Conservation (phyloP, 371 early-diverging fungal species). For the Rhizopus arrhizus region DNA sequence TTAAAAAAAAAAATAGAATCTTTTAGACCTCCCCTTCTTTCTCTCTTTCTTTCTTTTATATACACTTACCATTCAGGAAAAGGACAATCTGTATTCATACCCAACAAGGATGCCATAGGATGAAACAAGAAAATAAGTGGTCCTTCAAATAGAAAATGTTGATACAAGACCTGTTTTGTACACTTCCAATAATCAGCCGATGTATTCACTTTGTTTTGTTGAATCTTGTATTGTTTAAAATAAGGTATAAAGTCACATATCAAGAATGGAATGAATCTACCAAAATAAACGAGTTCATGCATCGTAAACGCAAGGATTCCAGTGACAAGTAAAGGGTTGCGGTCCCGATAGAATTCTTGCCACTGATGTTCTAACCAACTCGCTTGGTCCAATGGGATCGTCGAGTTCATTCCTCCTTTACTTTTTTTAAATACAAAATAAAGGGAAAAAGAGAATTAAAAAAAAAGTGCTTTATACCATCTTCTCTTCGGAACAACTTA, state of each 20-base stretch:
- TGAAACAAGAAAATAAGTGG: constrained; percentile 88
- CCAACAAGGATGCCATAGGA: constrained; percentile 78
- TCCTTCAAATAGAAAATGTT: constrained; percentile 78
- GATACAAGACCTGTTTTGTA: constrained; percentile 66
- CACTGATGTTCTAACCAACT: constrained; percentile 42
- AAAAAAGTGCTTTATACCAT: too few relatives aligned
- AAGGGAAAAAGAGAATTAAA: too few relatives aligned
- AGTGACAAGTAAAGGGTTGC: constrained; percentile 70
- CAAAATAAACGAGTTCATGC: constrained; percentile 82
- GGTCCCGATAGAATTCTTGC: constrained; percentile 66
- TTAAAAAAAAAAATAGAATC: neutral
- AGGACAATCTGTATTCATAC: constrained; percentile 83
- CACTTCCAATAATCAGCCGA: constrained; percentile 75
- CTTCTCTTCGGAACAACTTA: too few relatives aligned
- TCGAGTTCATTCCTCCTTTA: constrained; percentile 8
- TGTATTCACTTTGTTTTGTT: constrained; percentile 75
- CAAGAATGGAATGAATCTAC: constrained; percentile 75
- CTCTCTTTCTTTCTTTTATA: neutral
- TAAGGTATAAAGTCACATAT: constrained; percentile 72
- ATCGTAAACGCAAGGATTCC: constrained; percentile 67
- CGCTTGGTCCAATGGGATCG: constrained; percentile 1
- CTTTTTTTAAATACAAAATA: neutral
- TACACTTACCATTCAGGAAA: constrained; percentile 77
- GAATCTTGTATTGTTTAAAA: constrained; percentile 84
- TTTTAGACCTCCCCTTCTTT: neutral